Base-by-base conservation (phyloP, 2,329 filamentous ascomycete species). In the Fusarium marasasianum region DNA sequence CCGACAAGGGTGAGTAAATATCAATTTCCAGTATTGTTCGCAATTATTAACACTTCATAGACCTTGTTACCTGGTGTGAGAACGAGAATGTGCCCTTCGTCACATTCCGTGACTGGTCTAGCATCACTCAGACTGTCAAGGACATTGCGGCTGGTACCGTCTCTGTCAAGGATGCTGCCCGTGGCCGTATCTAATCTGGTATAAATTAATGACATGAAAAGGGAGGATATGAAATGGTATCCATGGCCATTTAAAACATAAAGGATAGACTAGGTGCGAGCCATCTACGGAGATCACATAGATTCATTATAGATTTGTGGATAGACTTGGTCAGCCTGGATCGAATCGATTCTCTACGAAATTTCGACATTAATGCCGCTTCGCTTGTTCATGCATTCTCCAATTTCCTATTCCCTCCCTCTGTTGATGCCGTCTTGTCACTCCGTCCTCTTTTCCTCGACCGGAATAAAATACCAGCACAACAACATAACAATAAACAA, bases 21-120 rank as follows among this genome's bases (percentile, higher is more conserved):
- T 54, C 24, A 38, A 48, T 29, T 47, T 20, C 14, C 13, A 38
- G 13, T 35, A 37, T 51, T 13, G 18, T 51, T 24, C 4, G 14
- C 24, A n/a, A 51, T 40, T 41, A 37, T 55, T 58, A 35, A 71
- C 78, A 8, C 6, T 12, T 56, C 1, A 45, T 38, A 94, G 95
- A 98, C 83, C 89, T 98, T 63, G 92, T 98, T 72, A 91, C 88
- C 20, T 98, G 94, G 84, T 98, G 96, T 81, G 92, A 95, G 77
- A 91, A 90, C 62, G 91, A 97, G 82, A 90, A 93, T 15, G 91
- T 97, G 26, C 95, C 95, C 0, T 98, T 97, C 82, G 96, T 94
- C 20, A 91, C 93, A 7, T 98, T 98, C 81, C 87, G 93, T 78
- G 91, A 95, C 84, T 98, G 96, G 90, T 89, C 89, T 12, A 90